Percentiles rank a stretch among this genome's conserved stretches.
Conservation (phyloP, 2,329 filamentous ascomycete genomes). For the Scolecobasidium constrictum region DNA sequence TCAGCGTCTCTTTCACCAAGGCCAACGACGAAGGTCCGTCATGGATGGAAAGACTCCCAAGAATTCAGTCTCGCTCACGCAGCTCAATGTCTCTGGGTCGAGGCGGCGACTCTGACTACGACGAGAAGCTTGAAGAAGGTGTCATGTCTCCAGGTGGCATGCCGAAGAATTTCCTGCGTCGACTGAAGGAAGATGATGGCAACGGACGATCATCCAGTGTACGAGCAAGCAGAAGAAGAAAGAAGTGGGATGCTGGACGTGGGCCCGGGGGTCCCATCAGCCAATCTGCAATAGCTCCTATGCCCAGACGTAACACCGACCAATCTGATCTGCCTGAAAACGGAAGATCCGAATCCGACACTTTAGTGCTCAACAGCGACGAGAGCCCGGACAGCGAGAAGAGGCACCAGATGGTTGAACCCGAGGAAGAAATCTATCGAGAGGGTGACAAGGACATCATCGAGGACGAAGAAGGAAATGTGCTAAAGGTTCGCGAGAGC, state of each 20-base stretch:
- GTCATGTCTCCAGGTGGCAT: slow-evolving; percentile 61
- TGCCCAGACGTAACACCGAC: slow-evolving; percentile 13
- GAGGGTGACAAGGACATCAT: slow-evolving; percentile 72
- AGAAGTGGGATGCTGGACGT: slow-evolving; percentile 57
- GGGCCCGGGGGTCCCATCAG: slow-evolving; percentile 77
- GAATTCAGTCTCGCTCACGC: slow-evolving; percentile 72
- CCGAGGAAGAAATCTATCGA: slow-evolving; percentile 58
- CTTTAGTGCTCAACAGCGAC: slow-evolving; percentile 31
- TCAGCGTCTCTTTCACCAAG: slow-evolving; percentile 93
- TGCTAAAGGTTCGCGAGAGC: slow-evolving; percentile 46
- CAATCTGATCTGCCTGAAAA: no score
- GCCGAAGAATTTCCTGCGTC: slow-evolving; percentile 67
- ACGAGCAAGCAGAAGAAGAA: slow-evolving; percentile 44
- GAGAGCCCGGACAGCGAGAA: slow-evolving; percentile 23
- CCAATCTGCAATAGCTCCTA: slow-evolving; percentile 78
- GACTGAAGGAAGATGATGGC: slow-evolving; percentile 67
- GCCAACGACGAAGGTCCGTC: slow-evolving; percentile 78
- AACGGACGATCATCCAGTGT: slow-evolving; percentile 44
- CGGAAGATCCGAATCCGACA: slow-evolving; percentile 26
- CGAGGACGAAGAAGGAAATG: slow-evolving; percentile 80
- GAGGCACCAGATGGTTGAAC: slow-evolving; percentile 16
- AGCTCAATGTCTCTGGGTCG: slow-evolving; percentile 64
- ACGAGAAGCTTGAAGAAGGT: slow-evolving; percentile 51
- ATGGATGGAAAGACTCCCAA: slow-evolving; percentile 91
- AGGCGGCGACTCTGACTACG: slow-evolving; percentile 48